phyloP scores from a whole-genome alignment of 1,284 basidiomycete genomes.

The Leccinum angustisporum region DNA sequence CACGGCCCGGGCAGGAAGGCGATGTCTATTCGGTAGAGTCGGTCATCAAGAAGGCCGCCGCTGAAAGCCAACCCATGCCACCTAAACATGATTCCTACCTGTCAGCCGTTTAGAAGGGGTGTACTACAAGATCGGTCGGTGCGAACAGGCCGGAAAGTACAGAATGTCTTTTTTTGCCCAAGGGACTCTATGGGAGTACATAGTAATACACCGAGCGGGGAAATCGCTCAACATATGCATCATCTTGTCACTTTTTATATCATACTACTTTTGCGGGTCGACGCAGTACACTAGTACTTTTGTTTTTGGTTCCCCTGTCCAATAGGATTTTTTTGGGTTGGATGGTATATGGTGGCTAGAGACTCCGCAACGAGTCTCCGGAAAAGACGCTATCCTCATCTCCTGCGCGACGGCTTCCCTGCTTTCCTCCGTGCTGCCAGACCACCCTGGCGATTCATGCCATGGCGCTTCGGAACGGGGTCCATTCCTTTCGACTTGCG shows the following conservation, averaged over 20 bases:
- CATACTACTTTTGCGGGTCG: constrained; percentile 1
- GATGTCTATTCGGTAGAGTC: constrained; percentile 10
- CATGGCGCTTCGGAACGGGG: constrained; percentile 47
- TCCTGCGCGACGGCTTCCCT: constrained; percentile 67
- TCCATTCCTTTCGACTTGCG: constrained; percentile 68
- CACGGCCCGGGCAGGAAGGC: not conserved
- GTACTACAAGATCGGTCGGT: not conserved
- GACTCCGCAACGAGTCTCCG: not conserved
- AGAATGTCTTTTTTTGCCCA: not conserved
- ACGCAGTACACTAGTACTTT: constrained; percentile 17
- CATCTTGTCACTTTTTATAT: not conserved
- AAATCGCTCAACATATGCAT: not conserved
- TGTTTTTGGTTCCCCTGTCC: constrained; percentile 9
- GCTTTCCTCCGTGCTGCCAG: constrained; percentile 59
- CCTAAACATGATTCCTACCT: constrained; percentile 4
- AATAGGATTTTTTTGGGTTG: constrained; percentile 1
- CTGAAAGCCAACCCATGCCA: constrained; percentile 6
- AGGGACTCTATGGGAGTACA: not conserved
- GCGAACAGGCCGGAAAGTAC: not conserved
- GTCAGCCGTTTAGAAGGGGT: constrained; percentile 14
- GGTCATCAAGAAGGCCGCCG: constrained; percentile 8
- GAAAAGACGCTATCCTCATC: constrained; percentile 39
- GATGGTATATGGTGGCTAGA: not conserved
- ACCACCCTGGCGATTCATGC: constrained; percentile 67
- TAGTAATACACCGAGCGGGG: not conserved